Evolutionary conservation across 495 filamentous ascomycete species (phyloP), one percentile per base, ranked within the genome.

Genomic region (Pseudotulostoma volvatum): DNA sequence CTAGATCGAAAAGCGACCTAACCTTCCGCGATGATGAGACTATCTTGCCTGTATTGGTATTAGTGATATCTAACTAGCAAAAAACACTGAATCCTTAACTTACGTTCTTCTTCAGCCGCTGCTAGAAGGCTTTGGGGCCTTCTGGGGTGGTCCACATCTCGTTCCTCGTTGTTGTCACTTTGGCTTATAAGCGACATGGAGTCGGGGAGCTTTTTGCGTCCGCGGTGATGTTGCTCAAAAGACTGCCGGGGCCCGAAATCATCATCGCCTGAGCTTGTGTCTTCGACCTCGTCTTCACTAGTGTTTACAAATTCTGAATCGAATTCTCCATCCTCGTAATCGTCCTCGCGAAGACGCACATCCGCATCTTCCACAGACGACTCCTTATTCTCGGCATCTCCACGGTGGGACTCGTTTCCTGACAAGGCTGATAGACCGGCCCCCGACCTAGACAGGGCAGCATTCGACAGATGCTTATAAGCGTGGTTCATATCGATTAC

Each of bases 51-150:
- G 23, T 28, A 11, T n/a, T n/a, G 49, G 52, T 32, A 60, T 68
- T 13, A 11, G 23, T 28, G 23, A 5, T 11, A 28, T 5, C 5
- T 5, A n/a, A n/a, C n/a, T n/a, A n/a, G n/a, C n/a, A n/a, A n/a
- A 11, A 28, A 28, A 28, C 5, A 28, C 33, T 11, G 3, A 37
- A 36, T 3, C 7, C 31, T 9, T 21, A 28, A 74, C 81, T 45
- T 73, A 80, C 84, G 70, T 52, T 87, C 82, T 60, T 86, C 78
- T 53, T 86, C 79, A 7, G 76, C 73, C 9, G 76, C 79, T 34
- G 74, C 77, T 15, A 82, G 51, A 30, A 81, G 51, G 48, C 71
- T 79, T 47, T 64, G 61, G 1, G 64, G 60, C 36, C 57, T 57
- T 46, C 56, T 56, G 19, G 52, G 45, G 28, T 28, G 23, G 11